phyloP scores from a whole-genome alignment of 305 asterid genomes.

The Fraxinus sp. region DNA sequence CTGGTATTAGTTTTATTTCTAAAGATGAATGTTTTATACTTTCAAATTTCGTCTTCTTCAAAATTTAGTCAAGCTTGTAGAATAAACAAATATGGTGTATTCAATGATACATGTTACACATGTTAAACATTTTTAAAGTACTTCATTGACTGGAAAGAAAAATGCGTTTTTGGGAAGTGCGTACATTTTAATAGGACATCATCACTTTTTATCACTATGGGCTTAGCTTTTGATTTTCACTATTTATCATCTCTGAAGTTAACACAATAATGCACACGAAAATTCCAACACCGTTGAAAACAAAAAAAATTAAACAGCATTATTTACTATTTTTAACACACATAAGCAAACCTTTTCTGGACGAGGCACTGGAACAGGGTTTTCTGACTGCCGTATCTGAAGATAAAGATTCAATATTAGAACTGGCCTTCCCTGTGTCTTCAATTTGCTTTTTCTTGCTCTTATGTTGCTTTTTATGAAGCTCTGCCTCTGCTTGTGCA shows the following conservation, averaged over 20 bases:
- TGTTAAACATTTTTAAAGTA: not conserved
- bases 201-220: not conserved
- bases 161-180: not conserved
- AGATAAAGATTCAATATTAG: constrained; percentile 25
- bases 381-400: constrained; percentile 24
- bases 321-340: not conserved
- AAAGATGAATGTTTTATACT: not conserved
- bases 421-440: constrained; percentile 21
- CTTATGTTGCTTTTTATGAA: constrained; percentile 43
- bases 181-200: not conserved
- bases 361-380: constrained; percentile 24
- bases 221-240: not conserved
- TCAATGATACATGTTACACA: not conserved
- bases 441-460: constrained; percentile 43
- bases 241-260: constrained; percentile 3
- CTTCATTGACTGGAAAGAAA: not conserved
- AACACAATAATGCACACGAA: not conserved
- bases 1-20: not conserved
- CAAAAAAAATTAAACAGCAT: not conserved
- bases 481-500: constrained; percentile 67
- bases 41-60: constrained; percentile 3
- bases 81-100: not conserved
- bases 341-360: constrained; percentile 52
- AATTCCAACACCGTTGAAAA: not conserved
- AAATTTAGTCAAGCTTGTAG: not conserved